These are phyloP conservation scores for Euryodendron excelsum DNA, from an alignment of 148 eudicot genomes.

Conservation along the genomic window DNA sequence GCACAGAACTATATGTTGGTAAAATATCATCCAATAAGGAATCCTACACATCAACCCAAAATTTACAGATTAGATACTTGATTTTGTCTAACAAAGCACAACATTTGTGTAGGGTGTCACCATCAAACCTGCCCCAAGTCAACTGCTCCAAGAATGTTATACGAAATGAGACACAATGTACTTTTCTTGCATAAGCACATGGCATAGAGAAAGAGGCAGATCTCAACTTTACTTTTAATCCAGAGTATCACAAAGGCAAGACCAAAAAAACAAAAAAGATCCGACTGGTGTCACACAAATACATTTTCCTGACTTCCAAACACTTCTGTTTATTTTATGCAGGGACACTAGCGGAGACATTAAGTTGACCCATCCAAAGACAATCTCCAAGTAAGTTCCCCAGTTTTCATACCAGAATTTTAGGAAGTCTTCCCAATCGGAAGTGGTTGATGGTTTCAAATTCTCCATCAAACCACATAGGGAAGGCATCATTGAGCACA, in stretches of 20 bases:
- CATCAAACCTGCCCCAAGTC: background rate
- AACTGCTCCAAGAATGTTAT: constrained; percentile 1
- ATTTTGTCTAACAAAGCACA: background rate
- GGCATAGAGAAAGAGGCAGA: background rate
- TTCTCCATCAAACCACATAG: constrained; percentile 88
- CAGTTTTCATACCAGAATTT: constrained; percentile 57
- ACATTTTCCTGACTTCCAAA: background rate
- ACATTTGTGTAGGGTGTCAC: background rate
- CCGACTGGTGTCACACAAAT: background rate
- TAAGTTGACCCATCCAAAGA: background rate
- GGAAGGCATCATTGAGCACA: constrained; percentile 95
- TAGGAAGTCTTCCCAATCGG: constrained; percentile 95
- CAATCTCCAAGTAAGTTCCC: background rate
- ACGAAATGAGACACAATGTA: background rate
- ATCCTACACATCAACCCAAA: background rate
- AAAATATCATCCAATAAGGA: background rate
- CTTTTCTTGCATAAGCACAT: background rate
- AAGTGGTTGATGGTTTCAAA: constrained; percentile 97
- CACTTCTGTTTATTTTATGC: background rate
- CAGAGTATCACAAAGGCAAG: background rate
- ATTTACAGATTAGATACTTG: background rate
- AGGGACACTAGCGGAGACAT: background rate
- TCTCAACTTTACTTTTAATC: background rate
- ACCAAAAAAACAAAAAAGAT: background rate
- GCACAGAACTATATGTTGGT: background rate